These are phyloP conservation scores for Cystofilobasidium capitatum DNA, from an alignment of 768 basidiomycete species.

Conservation along the genomic window DNA sequence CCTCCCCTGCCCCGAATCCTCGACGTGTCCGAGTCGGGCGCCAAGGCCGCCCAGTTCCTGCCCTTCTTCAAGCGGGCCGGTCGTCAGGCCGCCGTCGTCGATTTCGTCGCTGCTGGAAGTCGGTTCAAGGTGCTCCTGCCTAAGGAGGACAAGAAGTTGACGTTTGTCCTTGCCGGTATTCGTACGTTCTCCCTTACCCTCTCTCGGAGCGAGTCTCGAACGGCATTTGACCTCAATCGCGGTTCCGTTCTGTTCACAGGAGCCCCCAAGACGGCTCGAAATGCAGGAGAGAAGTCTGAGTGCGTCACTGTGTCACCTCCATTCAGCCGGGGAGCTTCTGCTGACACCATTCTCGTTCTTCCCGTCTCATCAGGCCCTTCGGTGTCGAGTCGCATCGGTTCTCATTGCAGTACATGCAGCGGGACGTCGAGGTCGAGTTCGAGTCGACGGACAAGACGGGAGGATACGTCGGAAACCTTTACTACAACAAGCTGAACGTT, in stretches of 20 bases:
- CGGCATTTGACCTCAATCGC: not conserved
- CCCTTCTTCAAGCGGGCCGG: slow-evolving; percentile 85
- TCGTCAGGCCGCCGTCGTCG: slow-evolving; percentile 71
- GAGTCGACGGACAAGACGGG: slow-evolving; percentile 86
- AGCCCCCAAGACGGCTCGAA: slow-evolving; percentile 74
- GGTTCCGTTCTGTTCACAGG: slow-evolving; percentile 33
- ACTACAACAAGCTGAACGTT: slow-evolving; percentile 64
- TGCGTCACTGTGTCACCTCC: too few relatives aligned
- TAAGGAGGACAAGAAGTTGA: slow-evolving; percentile 86
- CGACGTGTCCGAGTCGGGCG: slow-evolving; percentile 77
- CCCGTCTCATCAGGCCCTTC: too few relatives aligned
- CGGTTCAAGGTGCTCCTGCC: slow-evolving; percentile 88
- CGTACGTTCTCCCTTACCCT: not conserved
- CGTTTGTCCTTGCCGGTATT: slow-evolving; percentile 75
- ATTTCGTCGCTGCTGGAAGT: slow-evolving; percentile 87
- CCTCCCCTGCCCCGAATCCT: slow-evolving; percentile 63
- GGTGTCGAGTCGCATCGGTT: slow-evolving; percentile 76
- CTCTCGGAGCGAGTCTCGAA: not conserved
- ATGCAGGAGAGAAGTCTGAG: slow-evolving; percentile 70
- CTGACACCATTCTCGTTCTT: too few relatives aligned
- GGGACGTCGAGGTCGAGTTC: slow-evolving; percentile 88
- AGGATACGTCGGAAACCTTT: slow-evolving; percentile 80
- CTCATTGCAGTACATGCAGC: slow-evolving; percentile 76
- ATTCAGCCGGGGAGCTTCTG: too few relatives aligned
- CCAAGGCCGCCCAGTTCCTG: slow-evolving; percentile 75